Base-by-base conservation (phyloP, 2,329 filamentous ascomycete genomes). In the Phyllachora maydis region DNA sequence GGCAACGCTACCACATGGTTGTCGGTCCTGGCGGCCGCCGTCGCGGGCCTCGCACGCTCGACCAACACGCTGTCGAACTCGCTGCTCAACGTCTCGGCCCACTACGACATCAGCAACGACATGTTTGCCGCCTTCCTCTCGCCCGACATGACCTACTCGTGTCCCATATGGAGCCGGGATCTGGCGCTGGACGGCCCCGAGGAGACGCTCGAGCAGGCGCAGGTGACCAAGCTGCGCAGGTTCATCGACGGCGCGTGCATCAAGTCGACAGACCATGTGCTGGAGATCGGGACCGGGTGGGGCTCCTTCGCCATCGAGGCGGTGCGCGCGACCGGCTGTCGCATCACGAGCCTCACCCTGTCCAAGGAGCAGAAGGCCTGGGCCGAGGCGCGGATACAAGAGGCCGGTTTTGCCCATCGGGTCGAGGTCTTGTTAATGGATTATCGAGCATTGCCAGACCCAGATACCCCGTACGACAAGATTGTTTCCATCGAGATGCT, bases 201-300 rank as follows among this genome's bases (percentile, higher is more conserved):
- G 25, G 71, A 78, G 37, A 54, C 55, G 0, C 47, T 78, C 1
- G 63, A 76, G 37, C 49, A 59, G 11, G 73, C 74, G 1, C 73
- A 79, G 40, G 58, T 64, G 39, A 64, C 62, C 10, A 79, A 79
- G 40, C 47, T 79, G 9, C 47, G 59, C 28, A 58, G 64, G 6
- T 72, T 78, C 39, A 66, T 81, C 23, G 52, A 65, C 23, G 68
- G 67, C 14, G 65, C 68, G 9, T 59, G 50, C 22, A 65, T 79
- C 31, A 67, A 72, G 30, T 27, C 54, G 0, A 56, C 55, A 2
- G 72, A 81, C 30, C 72, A 77, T 36, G 64, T 81, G 2, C 46
- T 81, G 10, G 74, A 81, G 34, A 78, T 81, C 25, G 74, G 74
- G 3, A 77, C 70, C 2, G 73, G 74, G 8, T 81, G 73, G 74